Conservation (phyloP, 768 basidiomycete species). For the Boletus edulis region DNA sequence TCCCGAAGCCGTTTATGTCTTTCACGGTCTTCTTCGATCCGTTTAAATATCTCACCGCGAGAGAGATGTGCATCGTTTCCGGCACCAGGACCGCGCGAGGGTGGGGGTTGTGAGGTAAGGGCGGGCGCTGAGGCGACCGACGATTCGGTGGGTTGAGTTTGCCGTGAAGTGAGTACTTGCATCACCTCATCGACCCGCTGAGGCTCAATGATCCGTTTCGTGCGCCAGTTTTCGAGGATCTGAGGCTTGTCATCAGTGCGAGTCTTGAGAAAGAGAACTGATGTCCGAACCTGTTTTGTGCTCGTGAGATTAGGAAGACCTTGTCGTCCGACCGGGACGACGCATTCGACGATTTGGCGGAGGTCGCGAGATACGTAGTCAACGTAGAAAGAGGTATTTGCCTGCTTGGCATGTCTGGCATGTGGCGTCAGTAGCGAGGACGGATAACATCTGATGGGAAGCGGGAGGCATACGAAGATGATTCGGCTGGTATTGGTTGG, state of each 20-base stretch:
- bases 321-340: constrained; percentile 87
- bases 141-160: constrained; percentile 20
- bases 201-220: constrained; percentile 79
- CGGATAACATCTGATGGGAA: neutral
- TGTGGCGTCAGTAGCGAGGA: neutral
- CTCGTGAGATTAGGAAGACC: constrained; percentile 86
- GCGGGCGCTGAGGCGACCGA: constrained; percentile 20
- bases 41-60: constrained; percentile 71
- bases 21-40: constrained; percentile 91
- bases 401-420: constrained; percentile 33
- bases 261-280: no score
- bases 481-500: constrained; percentile 27
- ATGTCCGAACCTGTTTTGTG: constrained; percentile 69
- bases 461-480: constrained; percentile 18
- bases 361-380: constrained; percentile 79
- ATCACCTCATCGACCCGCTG: constrained; percentile 74
- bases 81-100: neutral
- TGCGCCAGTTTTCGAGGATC: constrained; percentile 92
- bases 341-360: constrained; percentile 69
- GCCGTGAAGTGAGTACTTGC: constrained; percentile 47
- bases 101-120: constrained; percentile 10
- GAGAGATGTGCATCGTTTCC: constrained; percentile 37
- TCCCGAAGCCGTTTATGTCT: constrained; percentile 58
- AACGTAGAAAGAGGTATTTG: constrained; percentile 60
- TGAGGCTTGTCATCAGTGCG: neutral